phyloP scores from a whole-genome alignment of 306 rosid species.

The Quercus bicolor region DNA sequence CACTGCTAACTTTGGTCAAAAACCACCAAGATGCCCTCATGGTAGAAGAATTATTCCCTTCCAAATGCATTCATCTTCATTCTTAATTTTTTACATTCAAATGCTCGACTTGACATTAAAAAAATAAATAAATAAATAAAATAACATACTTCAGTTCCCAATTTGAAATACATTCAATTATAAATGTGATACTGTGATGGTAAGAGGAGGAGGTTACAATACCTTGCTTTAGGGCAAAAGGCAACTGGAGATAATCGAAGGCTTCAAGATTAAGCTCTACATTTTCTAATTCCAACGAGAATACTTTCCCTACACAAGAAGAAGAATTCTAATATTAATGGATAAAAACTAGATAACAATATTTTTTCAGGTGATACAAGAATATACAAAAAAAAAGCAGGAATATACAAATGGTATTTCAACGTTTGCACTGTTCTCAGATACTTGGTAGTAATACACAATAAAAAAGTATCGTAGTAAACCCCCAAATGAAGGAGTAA shows the following conservation, averaged over 20 bases:
- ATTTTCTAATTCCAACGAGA: constrained; percentile 54
- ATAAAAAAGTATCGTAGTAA: background rate
- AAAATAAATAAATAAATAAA: background rate
- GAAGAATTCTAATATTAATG: constrained; percentile 22
- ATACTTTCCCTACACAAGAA: constrained; percentile 62
- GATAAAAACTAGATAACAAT: constrained; percentile 8
- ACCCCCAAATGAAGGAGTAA: background rate
- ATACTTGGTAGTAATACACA: background rate
- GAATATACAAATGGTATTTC: background rate
- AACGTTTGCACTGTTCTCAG: background rate
- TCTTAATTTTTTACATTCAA: too few relatives aligned
- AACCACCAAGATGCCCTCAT: background rate
- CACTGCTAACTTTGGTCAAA: background rate
- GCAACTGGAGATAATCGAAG: constrained; percentile 89
- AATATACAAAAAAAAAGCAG: constrained; percentile 4
- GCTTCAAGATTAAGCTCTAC: constrained; percentile 94
- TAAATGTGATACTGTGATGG: background rate
- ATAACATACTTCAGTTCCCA: background rate
- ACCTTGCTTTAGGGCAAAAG: constrained; percentile 93
- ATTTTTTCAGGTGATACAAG: background rate
- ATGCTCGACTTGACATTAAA: too few relatives aligned
- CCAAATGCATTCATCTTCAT: background rate
- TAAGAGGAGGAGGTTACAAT: constrained; percentile 12
- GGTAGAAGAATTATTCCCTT: background rate
- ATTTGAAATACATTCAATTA: background rate